Evolutionary conservation across 768 basidiomycete species (phyloP).

Genomic region (Serendipita sp.): DNA sequence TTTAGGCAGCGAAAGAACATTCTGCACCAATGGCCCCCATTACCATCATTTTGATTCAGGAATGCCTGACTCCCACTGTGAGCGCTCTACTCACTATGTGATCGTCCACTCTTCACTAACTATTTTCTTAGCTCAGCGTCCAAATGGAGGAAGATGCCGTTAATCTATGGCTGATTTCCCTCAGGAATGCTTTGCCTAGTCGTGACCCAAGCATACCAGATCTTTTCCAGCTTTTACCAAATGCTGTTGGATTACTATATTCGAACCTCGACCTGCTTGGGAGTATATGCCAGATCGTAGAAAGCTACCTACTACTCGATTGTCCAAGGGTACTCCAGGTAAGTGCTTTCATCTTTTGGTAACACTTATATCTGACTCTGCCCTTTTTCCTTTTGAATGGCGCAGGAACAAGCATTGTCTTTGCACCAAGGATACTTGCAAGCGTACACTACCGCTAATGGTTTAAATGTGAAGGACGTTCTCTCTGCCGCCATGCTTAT

Average conservation of each 20-base stretch:
- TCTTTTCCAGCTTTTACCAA: slow-evolving; percentile 37
- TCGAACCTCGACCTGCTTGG: slow-evolving; percentile 62
- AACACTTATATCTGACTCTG: neutral
- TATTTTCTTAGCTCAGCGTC: slow-evolving; percentile 32
- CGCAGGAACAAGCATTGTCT: slow-evolving; percentile 36
- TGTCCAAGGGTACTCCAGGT: slow-evolving; percentile 47
- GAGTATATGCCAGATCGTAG: slow-evolving; percentile 45
- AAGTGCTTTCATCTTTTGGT: slow-evolving; percentile 9
- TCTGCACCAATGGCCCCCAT: slow-evolving; percentile 38
- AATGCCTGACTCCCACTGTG: slow-evolving; percentile 44
- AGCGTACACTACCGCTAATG: slow-evolving; percentile 33
- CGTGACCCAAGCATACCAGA: slow-evolving; percentile 38
- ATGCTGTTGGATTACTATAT: slow-evolving; percentile 38
- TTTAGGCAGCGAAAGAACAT: slow-evolving; percentile 48
- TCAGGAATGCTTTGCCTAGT: slow-evolving; percentile 41
- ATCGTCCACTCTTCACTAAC: neutral
- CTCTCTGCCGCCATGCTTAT: slow-evolving; percentile 42
- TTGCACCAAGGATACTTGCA: slow-evolving; percentile 40
- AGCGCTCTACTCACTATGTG: slow-evolving; percentile 15
- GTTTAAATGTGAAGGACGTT: slow-evolving; percentile 48
- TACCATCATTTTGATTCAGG: slow-evolving; percentile 46
- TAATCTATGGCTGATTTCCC: slow-evolving; percentile 52
- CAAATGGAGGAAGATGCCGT: slow-evolving; percentile 69
- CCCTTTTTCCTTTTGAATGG: neutral
- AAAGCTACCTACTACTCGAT: slow-evolving; percentile 68